Evolutionary conservation across 1,139 yeast species (phyloP), one percentile per base, ranked within the genome.

Genomic region (Lodderomyces parapsilosis): DNA sequence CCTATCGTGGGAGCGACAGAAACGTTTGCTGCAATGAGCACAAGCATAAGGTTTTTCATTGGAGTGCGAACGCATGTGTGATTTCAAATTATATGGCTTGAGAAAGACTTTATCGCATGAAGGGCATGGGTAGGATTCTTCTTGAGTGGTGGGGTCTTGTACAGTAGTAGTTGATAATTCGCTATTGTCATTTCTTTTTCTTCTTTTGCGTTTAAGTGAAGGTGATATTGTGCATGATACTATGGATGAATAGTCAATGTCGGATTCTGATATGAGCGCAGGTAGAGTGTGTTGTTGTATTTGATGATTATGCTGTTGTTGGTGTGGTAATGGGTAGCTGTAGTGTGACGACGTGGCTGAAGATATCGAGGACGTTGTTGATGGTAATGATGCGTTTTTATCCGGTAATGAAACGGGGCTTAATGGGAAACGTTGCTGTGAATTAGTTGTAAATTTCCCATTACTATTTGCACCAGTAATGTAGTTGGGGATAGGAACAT

Each of bases 1-100:
- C 48, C 75, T 67, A 55, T 79, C 84, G 53, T 79, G 84, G 34
- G 76, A 68, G 34, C 84, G 61, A 13, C 83, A 83, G 63, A 79
- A 79, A 13, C 71, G 62, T 53, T 77, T 74, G 11, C 66, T 58
- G 53, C 84, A 79, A 44, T 62, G 59, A 20, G 67, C 57, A 52
- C 84, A 79, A 43, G 68, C 65, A 57, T 60, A 78, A 1, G 84
- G 84, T 47, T 74, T 75, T 24, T 76, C 83, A n/a, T 66, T 62
- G 5, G 80, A 75, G 56, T 79, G 84, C 1, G 82, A 74, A 49
- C 72, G 76, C 72, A 74, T 68, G 55, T 79, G 84, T 15, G 78
- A 71, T 52, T 76, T 76, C 43, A 79, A 62, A 54, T 79, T 79
- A 59, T 79, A 79, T 8, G 80, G 79, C 50, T 77, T 76, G 47